Evolutionary conservation across 768 basidiomycete species (phyloP).

Genomic region (Tricholoma matsutake): DNA sequence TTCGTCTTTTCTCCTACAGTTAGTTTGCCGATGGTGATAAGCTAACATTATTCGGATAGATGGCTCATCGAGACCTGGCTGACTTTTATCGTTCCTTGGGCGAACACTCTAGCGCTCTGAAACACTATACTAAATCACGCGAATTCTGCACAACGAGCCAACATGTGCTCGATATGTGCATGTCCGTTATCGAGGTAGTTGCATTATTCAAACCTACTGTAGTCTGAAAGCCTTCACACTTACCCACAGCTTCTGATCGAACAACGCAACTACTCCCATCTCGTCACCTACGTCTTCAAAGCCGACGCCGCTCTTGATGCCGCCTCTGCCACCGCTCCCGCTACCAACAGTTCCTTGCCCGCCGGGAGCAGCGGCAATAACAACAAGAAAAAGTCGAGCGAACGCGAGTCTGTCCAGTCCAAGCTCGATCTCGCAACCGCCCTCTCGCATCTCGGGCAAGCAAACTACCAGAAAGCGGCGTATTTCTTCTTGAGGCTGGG

Average conservation of each 20-base stretch:
- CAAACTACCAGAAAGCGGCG: slow-evolving; percentile 80
- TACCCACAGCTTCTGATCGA: slow-evolving; percentile 70
- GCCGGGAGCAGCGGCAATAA: slow-evolving; percentile 16
- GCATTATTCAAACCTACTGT: neutral
- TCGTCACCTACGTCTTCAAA: slow-evolving; percentile 92
- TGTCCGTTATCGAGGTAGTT: slow-evolving; percentile 73
- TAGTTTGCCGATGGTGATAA: slow-evolving; percentile 21
- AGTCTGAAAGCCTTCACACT: neutral
- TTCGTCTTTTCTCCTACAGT: slow-evolving; percentile 25
- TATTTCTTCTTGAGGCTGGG: slow-evolving; percentile 67
- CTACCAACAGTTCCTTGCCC: slow-evolving; percentile 15
- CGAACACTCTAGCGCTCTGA: slow-evolving; percentile 67
- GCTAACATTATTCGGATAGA: slow-evolving; percentile 40
- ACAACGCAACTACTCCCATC: slow-evolving; percentile 81
- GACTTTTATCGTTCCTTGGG: slow-evolving; percentile 73
- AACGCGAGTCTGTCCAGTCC: slow-evolving; percentile 66
- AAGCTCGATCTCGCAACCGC: slow-evolving; percentile 83
- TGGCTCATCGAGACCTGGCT: slow-evolving; percentile 89
- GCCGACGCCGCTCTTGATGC: slow-evolving; percentile 90
- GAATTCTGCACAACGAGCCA: slow-evolving; percentile 90
- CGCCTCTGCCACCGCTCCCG: slow-evolving; percentile 32
- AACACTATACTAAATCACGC: slow-evolving; percentile 85
- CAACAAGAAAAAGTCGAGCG: slow-evolving; percentile 49
- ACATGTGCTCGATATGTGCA: slow-evolving; percentile 92
- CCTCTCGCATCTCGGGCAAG: slow-evolving; percentile 68